Evolutionary conservation across 2,329 filamentous ascomycete species (phyloP).

Genomic region (Orbilia ellipsospora): DNA sequence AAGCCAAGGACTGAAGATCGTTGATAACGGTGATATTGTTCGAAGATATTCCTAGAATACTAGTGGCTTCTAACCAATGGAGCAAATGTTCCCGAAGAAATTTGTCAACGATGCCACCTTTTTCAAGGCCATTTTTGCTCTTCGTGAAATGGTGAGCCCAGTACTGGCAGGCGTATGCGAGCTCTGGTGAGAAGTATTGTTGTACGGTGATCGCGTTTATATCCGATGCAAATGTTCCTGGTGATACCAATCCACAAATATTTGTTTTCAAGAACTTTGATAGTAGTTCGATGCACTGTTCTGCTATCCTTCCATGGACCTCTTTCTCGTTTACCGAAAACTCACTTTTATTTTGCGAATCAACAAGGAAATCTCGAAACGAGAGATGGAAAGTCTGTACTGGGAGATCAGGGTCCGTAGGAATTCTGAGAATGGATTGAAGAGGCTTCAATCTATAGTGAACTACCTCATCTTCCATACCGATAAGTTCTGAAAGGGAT

Average conservation of each 20-base stretch:
- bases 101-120: constrained; percentile 2
- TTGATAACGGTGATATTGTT: constrained; percentile 9
- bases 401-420: neutral
- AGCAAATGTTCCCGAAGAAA: constrained; percentile 25
- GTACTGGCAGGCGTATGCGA: constrained; percentile 59
- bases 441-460: constrained; percentile 8
- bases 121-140: neutral
- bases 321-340: constrained; percentile 63
- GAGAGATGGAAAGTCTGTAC: constrained; percentile 31
- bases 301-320: constrained; percentile 60
- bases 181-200: constrained; percentile 58
- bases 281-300: constrained; percentile 62
- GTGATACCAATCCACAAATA: constrained; percentile 61
- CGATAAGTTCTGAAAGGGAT: constrained; percentile 10
- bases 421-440: constrained; percentile 24
- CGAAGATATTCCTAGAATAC: constrained; percentile 9
- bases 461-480: constrained; percentile 20
- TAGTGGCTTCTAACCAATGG: constrained; percentile 37
- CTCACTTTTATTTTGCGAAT: constrained; percentile 55
- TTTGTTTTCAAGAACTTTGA: constrained; percentile 61
- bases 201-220: constrained; percentile 58
- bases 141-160: constrained; percentile 22
- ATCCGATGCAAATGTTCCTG: constrained; percentile 58
- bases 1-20: neutral
- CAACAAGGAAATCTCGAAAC: constrained; percentile 60